Conservation (phyloP, 1,284 basidiomycete genomes). For the Taiwanofungus camphoratus region DNA sequence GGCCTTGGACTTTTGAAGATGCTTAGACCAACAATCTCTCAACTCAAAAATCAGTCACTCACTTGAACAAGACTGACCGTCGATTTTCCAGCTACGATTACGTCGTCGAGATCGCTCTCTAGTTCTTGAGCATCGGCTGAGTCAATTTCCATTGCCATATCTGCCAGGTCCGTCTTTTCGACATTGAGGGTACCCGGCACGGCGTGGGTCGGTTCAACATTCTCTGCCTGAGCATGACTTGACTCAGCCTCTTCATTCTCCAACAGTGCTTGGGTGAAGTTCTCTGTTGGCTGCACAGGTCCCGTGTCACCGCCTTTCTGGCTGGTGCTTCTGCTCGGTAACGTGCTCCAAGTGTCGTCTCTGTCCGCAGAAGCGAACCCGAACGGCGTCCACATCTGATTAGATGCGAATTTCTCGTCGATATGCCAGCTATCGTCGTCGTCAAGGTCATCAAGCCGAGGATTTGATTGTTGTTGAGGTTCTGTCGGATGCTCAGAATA, state of each 20-base stretch:
- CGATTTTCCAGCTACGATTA: conserved; percentile 32
- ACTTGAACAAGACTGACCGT: conserved; percentile 42
- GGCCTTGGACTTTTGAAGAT: conserved; percentile 13
- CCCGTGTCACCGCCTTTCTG: conserved; percentile 28
- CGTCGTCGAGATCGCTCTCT: conserved; percentile 38
- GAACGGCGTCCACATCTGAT: conserved; percentile 51
- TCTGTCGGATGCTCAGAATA: conserved; percentile 36
- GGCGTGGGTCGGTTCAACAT: conserved; percentile 1
- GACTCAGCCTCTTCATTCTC: conserved; percentile 11
- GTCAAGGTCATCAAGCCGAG: conserved; percentile 15
- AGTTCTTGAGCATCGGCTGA: conserved; percentile 24
- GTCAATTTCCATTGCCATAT: conserved; percentile 31
- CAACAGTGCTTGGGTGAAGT: conserved; percentile 13
- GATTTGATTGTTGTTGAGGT: conserved; percentile 20
- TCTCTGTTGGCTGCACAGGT: conserved; percentile 15
- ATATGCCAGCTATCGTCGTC: conserved; percentile 60
- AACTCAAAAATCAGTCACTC: conserved; percentile 15
- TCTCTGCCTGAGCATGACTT: conserved; percentile 10
- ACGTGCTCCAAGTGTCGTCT: conserved; percentile 68
- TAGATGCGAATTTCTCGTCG: conserved; percentile 52
- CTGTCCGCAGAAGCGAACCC: conserved; percentile 32
- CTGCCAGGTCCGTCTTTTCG: conserved; percentile 17
- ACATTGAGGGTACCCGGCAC: conserved; percentile 10
- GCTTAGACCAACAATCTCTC: background rate
- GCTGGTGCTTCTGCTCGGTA: conserved; percentile 34